A percentile compares a stretch with the other conserved stretches of the same genome.
phyloP scores from a whole-genome alignment of 306 rosid genomes.

The Casuarina glauca region DNA sequence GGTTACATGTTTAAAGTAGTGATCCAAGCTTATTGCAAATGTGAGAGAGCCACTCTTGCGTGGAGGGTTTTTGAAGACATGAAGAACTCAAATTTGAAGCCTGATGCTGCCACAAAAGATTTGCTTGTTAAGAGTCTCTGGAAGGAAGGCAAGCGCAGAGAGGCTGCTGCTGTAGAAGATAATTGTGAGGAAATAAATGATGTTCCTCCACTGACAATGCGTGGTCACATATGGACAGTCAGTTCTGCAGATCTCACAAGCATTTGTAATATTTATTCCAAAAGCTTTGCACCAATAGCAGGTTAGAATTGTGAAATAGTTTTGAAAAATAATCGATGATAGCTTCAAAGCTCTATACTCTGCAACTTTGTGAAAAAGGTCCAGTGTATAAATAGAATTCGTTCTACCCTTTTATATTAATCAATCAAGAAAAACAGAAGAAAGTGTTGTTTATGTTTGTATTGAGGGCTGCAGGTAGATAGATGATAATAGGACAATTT shows the following conservation, averaged over 20 bases:
- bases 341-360: background rate
- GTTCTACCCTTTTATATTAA: background rate
- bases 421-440: background rate
- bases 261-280: conserved; percentile 59
- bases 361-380: background rate
- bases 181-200: conserved; percentile 49
- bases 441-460: background rate
- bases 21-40: conserved; percentile 77
- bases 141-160: conserved; percentile 81
- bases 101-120: conserved; percentile 68
- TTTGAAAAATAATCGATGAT: conserved; percentile 8
- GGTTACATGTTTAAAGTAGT: conserved; percentile 64
- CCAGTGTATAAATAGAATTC: background rate
- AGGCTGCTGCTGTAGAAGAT: conserved; percentile 76
- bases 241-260: conserved; percentile 66
- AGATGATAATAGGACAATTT: background rate
- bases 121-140: conserved; percentile 84
- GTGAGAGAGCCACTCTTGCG: conserved; percentile 67
- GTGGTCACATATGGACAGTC: conserved; percentile 74
- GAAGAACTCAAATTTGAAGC: conserved; percentile 56
- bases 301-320: conserved; percentile 29
- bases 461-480: background rate
- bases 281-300: conserved; percentile 40
- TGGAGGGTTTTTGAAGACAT: conserved; percentile 75
- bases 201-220: conserved; percentile 53